Percentiles rank a stretch among this genome's conserved stretches.
phyloP scores from a whole-genome alignment of 2,329 filamentous ascomycete genomes.

The Pseudopithomyces maydicus region DNA sequence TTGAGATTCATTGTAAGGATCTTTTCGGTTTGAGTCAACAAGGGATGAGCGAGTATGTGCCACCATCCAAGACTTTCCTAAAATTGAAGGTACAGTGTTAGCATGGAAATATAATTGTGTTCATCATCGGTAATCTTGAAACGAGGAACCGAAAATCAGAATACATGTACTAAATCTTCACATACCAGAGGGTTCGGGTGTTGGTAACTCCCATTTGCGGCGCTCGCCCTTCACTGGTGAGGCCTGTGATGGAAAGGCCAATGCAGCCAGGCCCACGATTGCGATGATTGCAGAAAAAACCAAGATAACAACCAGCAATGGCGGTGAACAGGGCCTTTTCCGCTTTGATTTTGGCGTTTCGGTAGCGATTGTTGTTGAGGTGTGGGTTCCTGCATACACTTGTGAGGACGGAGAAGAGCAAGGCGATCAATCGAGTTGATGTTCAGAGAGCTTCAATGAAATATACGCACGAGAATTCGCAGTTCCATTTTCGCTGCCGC shows the following conservation, averaged over 20 bases:
- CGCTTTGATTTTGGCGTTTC: background rate
- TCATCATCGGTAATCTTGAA: too few relatives aligned
- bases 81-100: too few relatives aligned
- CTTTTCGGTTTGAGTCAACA: slow-evolving; percentile 2
- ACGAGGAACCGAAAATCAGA: too few relatives aligned
- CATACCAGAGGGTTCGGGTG: background rate
- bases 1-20: slow-evolving; percentile 3
- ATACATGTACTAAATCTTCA: background rate
- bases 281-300: background rate
- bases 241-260: background rate
- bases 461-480: background rate
- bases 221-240: background rate
- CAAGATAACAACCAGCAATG: background rate
- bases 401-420: background rate
- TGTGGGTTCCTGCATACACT: background rate
- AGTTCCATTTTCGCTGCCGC: background rate
- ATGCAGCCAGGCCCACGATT: background rate
- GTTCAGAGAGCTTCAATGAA: background rate
- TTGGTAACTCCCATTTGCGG: background rate
- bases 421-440: background rate
- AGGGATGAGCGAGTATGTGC: slow-evolving; percentile 3
- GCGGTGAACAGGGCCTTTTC: background rate
- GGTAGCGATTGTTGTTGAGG: background rate
- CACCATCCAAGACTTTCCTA: background rate
- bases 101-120: too few relatives aligned